These are phyloP conservation scores for Tephrocybe sp. DNA, from an alignment of 768 basidiomycete species.

Conservation along the genomic window DNA sequence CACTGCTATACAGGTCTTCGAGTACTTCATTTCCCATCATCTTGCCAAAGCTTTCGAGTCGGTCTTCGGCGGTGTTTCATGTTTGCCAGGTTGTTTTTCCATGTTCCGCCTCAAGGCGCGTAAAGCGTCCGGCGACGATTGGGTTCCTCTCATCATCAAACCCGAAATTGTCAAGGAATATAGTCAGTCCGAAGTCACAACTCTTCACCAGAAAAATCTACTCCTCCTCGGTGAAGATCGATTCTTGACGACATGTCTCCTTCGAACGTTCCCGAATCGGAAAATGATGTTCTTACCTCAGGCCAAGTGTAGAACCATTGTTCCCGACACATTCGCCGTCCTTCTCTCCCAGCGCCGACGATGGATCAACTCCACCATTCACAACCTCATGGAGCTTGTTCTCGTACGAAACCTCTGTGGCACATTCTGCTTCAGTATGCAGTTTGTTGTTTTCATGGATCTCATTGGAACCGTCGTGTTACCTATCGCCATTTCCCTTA, in stretches of 20 bases:
- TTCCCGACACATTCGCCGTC: conserved; percentile 91
- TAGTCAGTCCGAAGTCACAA: conserved; percentile 89
- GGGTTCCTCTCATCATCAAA: conserved; percentile 95
- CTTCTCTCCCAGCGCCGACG: conserved; percentile 95
- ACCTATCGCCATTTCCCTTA: conserved; percentile 89
- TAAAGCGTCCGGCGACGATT: conserved; percentile 84
- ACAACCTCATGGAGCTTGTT: conserved; percentile 99
- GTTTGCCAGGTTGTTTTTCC: conserved; percentile 98
- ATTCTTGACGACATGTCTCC: conserved; percentile 93
- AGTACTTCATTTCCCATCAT: conserved; percentile 99
- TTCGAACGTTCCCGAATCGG: conserved; percentile 95
- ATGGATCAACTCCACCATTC: conserved; percentile 99
- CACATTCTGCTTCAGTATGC: conserved; percentile 99
- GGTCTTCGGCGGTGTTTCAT: conserved; percentile 98
- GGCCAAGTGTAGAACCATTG: conserved; percentile 91
- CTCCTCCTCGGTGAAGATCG: conserved; percentile 97
- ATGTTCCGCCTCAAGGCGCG: conserved; percentile 99
- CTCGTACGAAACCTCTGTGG: conserved; percentile 96
- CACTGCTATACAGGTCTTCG: conserved; percentile 96
- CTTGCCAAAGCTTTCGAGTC: conserved; percentile 98
- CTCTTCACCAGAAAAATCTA: conserved; percentile 97
- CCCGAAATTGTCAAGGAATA: conserved; percentile 98
- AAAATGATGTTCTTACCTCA: conserved; percentile 99
- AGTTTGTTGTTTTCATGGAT: conserved; percentile 99
- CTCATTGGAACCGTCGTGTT: conserved; percentile 88